Conservation (phyloP, 257 asterid species). For the Knoxia roxburghii region DNA sequence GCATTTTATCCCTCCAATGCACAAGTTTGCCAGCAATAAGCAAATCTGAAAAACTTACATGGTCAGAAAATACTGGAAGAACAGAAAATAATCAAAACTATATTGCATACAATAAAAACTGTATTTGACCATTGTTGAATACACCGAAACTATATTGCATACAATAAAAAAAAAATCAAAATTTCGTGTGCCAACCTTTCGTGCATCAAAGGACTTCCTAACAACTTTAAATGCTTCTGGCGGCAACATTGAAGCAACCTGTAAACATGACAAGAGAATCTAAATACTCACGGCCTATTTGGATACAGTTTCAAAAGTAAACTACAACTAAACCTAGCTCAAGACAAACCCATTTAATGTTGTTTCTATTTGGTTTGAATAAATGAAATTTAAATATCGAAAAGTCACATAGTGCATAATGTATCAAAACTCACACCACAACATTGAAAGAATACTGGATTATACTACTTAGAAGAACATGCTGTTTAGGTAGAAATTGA, state of each 20-base stretch:
- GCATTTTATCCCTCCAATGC: not conserved
- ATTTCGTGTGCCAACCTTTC: constrained; percentile 52
- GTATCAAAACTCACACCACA: not conserved
- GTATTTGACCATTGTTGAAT: no score
- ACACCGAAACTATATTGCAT: not conserved
- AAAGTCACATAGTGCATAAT: not conserved
- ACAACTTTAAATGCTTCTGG: constrained; percentile 74
- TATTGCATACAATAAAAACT: not conserved
- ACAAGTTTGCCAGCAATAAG: not conserved
- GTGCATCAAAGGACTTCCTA: constrained; percentile 95
- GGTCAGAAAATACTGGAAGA: not conserved
- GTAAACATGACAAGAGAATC: constrained; percentile 18
- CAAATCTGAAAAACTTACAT: not conserved
- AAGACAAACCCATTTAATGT: not conserved
- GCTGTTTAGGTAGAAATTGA: not conserved
- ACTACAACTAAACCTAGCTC: not conserved
- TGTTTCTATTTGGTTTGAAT: not conserved
- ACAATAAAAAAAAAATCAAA: not conserved
- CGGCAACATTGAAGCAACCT: constrained; percentile 98
- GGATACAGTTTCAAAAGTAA: not conserved
- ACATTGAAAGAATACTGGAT: no score
- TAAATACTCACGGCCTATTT: not conserved
- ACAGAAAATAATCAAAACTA: not conserved
- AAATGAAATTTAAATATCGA: not conserved
- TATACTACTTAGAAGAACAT: no score